These are phyloP conservation scores for Aspergillus nanangensis DNA, from an alignment of 495 filamentous ascomycete genomes.

Conservation along the genomic window DNA sequence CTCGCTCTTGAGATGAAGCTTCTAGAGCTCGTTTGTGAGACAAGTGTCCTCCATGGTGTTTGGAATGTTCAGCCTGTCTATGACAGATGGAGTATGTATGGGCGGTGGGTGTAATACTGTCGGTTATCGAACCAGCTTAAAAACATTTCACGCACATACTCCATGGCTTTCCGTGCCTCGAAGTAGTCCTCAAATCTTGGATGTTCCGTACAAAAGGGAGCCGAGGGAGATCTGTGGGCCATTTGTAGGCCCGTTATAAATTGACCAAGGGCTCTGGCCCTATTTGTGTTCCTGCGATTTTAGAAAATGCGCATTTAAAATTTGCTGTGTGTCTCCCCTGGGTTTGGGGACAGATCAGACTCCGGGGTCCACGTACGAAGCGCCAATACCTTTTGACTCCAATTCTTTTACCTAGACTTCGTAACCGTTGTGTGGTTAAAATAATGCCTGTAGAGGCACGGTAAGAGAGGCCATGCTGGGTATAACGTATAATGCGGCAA, in stretches of 20 bases:
- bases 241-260: not conserved
- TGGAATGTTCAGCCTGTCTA: too few species aligned
- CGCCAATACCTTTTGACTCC: not conserved
- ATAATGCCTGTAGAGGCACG: not conserved
- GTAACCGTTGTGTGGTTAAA: not conserved
- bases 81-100: too few species aligned
- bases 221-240: not conserved
- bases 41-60: too few species aligned
- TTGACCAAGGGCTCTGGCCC: not conserved
- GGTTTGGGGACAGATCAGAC: not conserved
- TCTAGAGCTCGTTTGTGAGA: too few species aligned
- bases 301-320: not conserved
- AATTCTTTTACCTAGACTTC: not conserved
- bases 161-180: not conserved
- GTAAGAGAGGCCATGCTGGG: slow-evolving; percentile 14
- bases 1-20: too few species aligned
- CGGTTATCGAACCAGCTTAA: slow-evolving; percentile 8
- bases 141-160: not conserved
- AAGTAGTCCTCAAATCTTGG: slow-evolving; percentile 2
- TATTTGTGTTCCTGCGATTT: not conserved
- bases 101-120: too few species aligned
- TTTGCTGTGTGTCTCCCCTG: not conserved
- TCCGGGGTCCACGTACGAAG: slow-evolving; percentile 1
- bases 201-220: not conserved
- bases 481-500: slow-evolving; percentile 32